Percentiles rank a stretch among this genome's conserved stretches.
These are phyloP conservation scores for Rosa rugosa DNA, from an alignment of 306 rosid genomes.

Conservation along the genomic window DNA sequence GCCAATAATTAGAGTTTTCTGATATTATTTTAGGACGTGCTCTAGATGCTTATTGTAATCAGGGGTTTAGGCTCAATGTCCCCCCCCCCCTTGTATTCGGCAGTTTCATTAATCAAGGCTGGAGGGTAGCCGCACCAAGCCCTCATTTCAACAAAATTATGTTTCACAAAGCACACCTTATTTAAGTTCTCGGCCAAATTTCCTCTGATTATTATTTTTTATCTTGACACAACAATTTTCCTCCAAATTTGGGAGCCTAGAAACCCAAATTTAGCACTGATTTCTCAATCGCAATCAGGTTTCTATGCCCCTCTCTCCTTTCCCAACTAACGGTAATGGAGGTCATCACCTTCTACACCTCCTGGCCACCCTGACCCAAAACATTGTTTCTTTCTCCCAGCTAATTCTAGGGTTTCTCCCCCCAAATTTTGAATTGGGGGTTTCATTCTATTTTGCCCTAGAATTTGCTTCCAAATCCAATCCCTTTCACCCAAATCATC, in stretches of 20 bases:
- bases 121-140: too few species aligned
- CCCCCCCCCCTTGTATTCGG: too few species aligned
- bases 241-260: constrained; percentile 42
- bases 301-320: constrained; percentile 24
- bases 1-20: too few species aligned
- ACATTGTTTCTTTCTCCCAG: constrained; percentile 10
- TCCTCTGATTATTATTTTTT: neutral
- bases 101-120: too few species aligned
- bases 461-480: constrained; percentile 30
- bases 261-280: constrained; percentile 40
- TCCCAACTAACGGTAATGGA: constrained; percentile 37
- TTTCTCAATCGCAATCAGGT: constrained; percentile 32
- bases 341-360: constrained; percentile 30
- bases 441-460: constrained; percentile 48
- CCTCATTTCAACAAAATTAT: too few species aligned
- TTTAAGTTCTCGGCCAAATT: constrained; percentile 45
- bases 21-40: too few species aligned
- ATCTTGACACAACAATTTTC: constrained; percentile 5
- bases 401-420: constrained; percentile 50
- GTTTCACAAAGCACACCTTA: neutral
- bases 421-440: constrained; percentile 23
- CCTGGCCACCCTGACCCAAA: constrained; percentile 20
- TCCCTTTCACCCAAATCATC: constrained; percentile 6
- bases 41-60: too few species aligned
- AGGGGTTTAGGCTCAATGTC: too few species aligned